Conservation (phyloP, 2,329 filamentous ascomycete species). For the Epichloe baconii region DNA sequence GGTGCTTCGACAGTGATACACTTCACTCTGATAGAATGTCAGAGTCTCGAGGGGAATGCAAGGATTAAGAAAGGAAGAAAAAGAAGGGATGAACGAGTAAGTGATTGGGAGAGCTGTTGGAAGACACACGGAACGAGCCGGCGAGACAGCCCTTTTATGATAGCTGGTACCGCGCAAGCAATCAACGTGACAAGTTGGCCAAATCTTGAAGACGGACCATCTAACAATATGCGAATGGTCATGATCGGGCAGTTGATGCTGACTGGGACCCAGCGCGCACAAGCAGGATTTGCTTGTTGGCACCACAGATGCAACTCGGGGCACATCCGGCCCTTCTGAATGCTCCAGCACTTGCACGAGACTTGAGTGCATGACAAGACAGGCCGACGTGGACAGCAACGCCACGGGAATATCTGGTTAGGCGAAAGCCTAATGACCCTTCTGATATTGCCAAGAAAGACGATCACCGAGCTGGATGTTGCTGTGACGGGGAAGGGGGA, state of each 20-base stretch:
- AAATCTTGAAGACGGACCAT: background rate
- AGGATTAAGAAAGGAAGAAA: background rate
- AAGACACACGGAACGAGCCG: background rate
- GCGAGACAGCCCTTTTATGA: background rate
- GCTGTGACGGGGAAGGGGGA: background rate
- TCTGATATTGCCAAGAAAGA: background rate
- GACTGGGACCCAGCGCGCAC: background rate
- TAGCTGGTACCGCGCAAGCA: background rate
- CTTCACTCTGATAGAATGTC: background rate
- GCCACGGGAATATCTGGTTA: background rate
- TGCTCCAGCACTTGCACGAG: constrained; percentile 5
- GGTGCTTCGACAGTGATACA: background rate
- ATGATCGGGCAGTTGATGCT: background rate
- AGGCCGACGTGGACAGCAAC: background rate
- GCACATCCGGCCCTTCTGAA: constrained; percentile 1
- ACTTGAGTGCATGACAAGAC: constrained; percentile 5
- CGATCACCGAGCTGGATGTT: background rate
- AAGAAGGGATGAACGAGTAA: background rate
- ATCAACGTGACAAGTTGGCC: background rate
- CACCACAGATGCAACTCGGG: background rate
- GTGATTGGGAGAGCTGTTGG: background rate
- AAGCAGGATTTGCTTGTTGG: background rate
- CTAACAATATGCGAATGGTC: background rate
- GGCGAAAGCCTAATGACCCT: background rate
- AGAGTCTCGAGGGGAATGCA: background rate